These are phyloP conservation scores for Aspergillus fischeri DNA, from an alignment of 2,329 filamentous ascomycete species.

Conservation along the genomic window DNA sequence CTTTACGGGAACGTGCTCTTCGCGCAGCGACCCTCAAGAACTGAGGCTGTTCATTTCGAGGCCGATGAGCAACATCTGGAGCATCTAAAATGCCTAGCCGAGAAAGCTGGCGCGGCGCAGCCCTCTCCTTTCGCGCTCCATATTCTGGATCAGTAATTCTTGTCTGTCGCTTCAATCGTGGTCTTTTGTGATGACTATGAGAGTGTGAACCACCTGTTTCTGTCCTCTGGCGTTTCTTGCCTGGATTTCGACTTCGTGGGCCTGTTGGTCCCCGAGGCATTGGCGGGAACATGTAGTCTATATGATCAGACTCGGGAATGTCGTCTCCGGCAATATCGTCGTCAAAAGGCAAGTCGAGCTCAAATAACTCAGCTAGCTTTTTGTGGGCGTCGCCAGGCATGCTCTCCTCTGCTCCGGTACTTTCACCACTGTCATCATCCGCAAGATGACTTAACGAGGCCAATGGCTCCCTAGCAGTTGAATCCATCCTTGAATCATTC, in stretches of 20 bases:
- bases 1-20: constrained; percentile 44
- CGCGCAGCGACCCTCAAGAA: constrained; percentile 56
- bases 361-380: constrained; percentile 13
- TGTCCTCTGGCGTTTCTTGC: constrained; percentile 14
- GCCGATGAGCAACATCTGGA: constrained; percentile 28
- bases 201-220: constrained; percentile 2
- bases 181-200: constrained; percentile 16
- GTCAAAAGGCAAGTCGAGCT: constrained; percentile 19
- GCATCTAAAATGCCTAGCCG: constrained; percentile 51
- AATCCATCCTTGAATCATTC: constrained; percentile 10
- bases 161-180: constrained; percentile 30
- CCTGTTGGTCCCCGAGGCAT: constrained; percentile 18
- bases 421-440: constrained; percentile 27
- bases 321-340: constrained; percentile 25
- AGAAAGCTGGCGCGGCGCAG: constrained; percentile 19
- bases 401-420: neutral
- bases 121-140: constrained; percentile 19
- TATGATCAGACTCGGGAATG: constrained; percentile 39
- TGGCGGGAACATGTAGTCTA: constrained; percentile 39
- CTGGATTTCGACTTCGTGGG: constrained; percentile 13
- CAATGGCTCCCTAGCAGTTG: constrained; percentile 11
- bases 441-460: constrained; percentile 19
- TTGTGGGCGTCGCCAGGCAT: constrained; percentile 7
- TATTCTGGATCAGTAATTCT: constrained; percentile 33
- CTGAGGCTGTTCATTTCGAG: constrained; percentile 40